Evolutionary conservation across 768 basidiomycete genomes (phyloP).

Genomic region (Suillus clintonianus): DNA sequence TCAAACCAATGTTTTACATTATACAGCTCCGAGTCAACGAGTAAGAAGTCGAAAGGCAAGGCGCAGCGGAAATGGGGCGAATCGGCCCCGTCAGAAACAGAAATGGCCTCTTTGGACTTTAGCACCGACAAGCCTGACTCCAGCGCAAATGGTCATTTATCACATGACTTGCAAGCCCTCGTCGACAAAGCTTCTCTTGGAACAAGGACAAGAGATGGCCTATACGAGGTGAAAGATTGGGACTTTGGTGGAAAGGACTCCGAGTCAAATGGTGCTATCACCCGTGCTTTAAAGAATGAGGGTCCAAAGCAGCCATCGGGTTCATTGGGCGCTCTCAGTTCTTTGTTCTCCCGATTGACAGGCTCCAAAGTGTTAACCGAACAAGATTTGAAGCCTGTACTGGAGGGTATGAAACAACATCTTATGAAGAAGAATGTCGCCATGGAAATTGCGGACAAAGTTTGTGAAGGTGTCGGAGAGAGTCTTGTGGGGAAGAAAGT

Average conservation of each 20-base stretch:
- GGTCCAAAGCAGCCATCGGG: slow-evolving; percentile 38
- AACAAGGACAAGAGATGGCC: slow-evolving; percentile 67
- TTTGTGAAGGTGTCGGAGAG: slow-evolving; percentile 93
- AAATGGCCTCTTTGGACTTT: slow-evolving; percentile 94
- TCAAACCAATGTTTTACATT: neutral
- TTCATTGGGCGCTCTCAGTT: slow-evolving; percentile 67
- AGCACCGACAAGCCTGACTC: slow-evolving; percentile 58
- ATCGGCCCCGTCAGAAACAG: slow-evolving; percentile 73
- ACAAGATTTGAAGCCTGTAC: slow-evolving; percentile 81
- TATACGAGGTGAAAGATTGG: slow-evolving; percentile 84
- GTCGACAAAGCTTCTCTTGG: slow-evolving; percentile 79
- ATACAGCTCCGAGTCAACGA: slow-evolving; percentile 65
- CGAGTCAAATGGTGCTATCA: slow-evolving; percentile 40
- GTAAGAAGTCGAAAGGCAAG: slow-evolving; percentile 67
- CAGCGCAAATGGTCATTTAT: slow-evolving; percentile 25
- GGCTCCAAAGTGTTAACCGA: slow-evolving; percentile 82
- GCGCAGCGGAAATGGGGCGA: slow-evolving; percentile 92
- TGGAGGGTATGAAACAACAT: slow-evolving; percentile 96
- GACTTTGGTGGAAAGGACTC: slow-evolving; percentile 59
- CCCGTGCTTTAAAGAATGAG: slow-evolving; percentile 54
- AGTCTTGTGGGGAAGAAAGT: slow-evolving; percentile 88
- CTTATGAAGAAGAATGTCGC: slow-evolving; percentile 99
- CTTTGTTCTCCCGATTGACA: slow-evolving; percentile 82
- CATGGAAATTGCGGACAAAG: slow-evolving; percentile 90
- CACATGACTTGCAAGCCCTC: slow-evolving; percentile 58